phyloP scores from a whole-genome alignment of 331 rosid genomes.

The Phaseolus coccineus region DNA sequence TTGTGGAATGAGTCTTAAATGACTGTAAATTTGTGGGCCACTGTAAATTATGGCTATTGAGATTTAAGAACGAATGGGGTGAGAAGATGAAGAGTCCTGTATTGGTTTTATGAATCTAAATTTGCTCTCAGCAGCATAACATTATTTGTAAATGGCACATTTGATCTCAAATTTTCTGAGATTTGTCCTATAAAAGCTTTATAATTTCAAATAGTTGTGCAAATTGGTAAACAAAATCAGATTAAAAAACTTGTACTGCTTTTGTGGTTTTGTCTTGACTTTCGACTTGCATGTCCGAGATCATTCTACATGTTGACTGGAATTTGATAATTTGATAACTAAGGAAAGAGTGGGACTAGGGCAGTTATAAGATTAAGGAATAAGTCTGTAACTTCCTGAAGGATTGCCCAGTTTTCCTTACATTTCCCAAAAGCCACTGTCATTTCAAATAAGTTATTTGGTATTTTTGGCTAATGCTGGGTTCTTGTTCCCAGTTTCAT shows the following conservation, averaged over 20 bases:
- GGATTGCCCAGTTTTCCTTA: slow-evolving; percentile 2
- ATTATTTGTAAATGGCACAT: slow-evolving; percentile 3
- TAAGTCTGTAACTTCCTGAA: slow-evolving; percentile 16
- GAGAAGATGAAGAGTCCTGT: not conserved
- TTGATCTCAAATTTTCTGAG: not conserved
- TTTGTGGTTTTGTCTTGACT: not conserved
- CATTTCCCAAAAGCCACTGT: too few relatives aligned
- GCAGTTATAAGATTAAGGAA: not conserved
- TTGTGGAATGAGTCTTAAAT: slow-evolving; percentile 18
- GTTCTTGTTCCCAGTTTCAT: not conserved
- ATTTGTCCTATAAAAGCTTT: slow-evolving; percentile 24
- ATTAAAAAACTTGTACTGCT: not conserved
- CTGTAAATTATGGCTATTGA: slow-evolving; percentile 1
- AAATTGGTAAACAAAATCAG: not conserved
- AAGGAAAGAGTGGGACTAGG: slow-evolving; percentile 3
- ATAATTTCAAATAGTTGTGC: slow-evolving; percentile 7
- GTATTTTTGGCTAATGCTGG: slow-evolving; percentile 6
- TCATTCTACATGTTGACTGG: not conserved
- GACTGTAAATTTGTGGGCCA: not conserved
- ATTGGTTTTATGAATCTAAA: not conserved
- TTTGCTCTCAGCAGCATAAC: slow-evolving; percentile 21
- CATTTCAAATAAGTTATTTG: slow-evolving; percentile 14
- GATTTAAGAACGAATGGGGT: not conserved
- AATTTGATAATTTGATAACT: not conserved
- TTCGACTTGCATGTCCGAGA: not conserved